phyloP scores from a whole-genome alignment of 2,329 filamentous ascomycete species.

The Geosmithia flava region DNA sequence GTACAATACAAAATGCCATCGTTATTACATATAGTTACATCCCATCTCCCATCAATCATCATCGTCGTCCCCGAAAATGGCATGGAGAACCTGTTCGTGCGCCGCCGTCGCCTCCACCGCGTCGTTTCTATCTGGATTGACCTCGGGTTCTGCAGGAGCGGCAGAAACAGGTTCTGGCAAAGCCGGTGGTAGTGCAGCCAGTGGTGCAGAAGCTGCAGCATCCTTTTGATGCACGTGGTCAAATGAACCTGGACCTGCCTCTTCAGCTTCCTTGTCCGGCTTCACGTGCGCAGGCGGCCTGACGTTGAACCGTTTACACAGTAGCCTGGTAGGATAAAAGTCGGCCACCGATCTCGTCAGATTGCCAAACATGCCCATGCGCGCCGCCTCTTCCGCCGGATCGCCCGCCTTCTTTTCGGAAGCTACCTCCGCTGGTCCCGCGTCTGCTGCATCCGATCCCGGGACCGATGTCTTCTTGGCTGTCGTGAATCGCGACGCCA shows the following conservation, averaged over 20 bases:
- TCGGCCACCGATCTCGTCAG: slow-evolving; percentile 63
- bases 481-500: slow-evolving; percentile 88
- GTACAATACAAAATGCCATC: too few species aligned
- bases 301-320: slow-evolving; percentile 97
- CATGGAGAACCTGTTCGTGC: slow-evolving; percentile 71
- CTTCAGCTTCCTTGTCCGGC: slow-evolving; percentile 13
- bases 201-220: background rate
- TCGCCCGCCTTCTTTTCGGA: slow-evolving; percentile 32
- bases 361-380: slow-evolving; percentile 81
- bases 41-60: background rate
- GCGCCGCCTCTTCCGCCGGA: slow-evolving; percentile 76
- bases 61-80: slow-evolving; percentile 76
- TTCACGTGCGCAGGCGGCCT: slow-evolving; percentile 52
- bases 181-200: background rate
- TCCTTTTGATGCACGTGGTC: background rate
- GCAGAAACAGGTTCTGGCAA: background rate
- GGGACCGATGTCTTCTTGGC: slow-evolving; percentile 31
- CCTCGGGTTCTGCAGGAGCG: slow-evolving; percentile 16
- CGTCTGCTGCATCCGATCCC: slow-evolving; percentile 4
- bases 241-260: background rate
- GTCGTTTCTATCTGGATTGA: slow-evolving; percentile 61
- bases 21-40: slow-evolving; percentile 2
- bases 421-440: slow-evolving; percentile 12
- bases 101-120: slow-evolving; percentile 58
- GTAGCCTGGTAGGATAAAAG: slow-evolving; percentile 69